Percentiles rank a stretch among this genome's conserved stretches.
phyloP scores from a whole-genome alignment of 441 rosid genomes.

The Populus hybrid region DNA sequence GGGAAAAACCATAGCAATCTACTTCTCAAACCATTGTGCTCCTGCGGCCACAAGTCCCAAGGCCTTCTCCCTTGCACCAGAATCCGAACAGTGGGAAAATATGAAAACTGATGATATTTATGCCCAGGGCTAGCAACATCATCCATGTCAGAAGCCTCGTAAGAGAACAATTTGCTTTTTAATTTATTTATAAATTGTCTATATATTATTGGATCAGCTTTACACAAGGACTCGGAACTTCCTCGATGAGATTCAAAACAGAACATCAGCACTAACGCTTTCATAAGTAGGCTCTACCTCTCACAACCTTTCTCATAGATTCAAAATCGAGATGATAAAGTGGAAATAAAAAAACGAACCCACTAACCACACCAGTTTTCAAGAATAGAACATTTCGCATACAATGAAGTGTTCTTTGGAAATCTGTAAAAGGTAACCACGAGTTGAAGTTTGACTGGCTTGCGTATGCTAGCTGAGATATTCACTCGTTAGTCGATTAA shows the following conservation, averaged over 20 bases:
- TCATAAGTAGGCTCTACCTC: background rate
- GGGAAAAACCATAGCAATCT: background rate
- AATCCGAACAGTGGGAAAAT: too few species aligned
- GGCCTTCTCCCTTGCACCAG: too few species aligned
- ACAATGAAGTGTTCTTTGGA: background rate
- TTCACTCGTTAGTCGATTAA: too few species aligned
- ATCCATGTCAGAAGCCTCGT: too few species aligned
- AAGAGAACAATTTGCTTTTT: background rate
- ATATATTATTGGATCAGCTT: background rate
- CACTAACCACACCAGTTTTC: background rate
- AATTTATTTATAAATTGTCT: background rate
- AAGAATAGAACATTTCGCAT: background rate
- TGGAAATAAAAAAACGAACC: background rate
- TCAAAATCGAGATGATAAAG: background rate
- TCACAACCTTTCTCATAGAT: background rate
- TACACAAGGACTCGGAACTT: background rate
- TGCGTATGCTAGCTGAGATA: background rate
- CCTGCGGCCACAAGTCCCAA: too few species aligned
- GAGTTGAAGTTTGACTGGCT: background rate
- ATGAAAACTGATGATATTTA: background rate
- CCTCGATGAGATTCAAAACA: background rate
- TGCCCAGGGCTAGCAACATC: too few species aligned
- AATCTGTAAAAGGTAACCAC: background rate
- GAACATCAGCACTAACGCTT: background rate
- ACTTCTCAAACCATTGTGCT: background rate